These are phyloP conservation scores for Grosmannia clavigera DNA, from an alignment of 2,329 filamentous ascomycete genomes.

Conservation along the genomic window DNA sequence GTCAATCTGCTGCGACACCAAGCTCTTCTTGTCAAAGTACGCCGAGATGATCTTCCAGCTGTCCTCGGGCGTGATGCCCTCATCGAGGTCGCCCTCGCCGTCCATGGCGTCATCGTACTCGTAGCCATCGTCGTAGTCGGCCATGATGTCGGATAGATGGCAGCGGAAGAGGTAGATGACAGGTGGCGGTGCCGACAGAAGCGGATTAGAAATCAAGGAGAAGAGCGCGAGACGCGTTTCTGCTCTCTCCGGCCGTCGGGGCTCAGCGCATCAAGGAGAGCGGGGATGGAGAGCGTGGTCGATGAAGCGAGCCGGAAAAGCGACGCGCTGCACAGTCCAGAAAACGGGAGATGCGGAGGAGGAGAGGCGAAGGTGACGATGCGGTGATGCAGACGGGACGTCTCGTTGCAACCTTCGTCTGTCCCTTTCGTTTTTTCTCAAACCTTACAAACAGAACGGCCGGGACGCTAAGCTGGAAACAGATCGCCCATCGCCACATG, in stretches of 20 bases:
- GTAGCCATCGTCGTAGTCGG: constrained; percentile 43
- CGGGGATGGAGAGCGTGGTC: not conserved
- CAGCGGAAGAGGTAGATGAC: not conserved
- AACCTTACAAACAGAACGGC: not conserved
- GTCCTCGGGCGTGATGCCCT: constrained; percentile 84
- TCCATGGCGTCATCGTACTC: constrained; percentile 32
- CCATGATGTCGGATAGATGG: constrained; percentile 25
- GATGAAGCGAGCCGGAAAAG: not conserved
- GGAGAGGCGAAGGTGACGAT: not conserved
- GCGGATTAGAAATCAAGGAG: constrained; percentile 4
- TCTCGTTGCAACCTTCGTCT: not conserved
- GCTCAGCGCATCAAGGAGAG: constrained; percentile 10
- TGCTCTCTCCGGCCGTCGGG: constrained; percentile 4
- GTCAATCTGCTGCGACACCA: constrained; percentile 94
- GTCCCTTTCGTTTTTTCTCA: not conserved
- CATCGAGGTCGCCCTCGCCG: constrained; percentile 59
- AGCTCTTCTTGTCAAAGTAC: constrained; percentile 91
- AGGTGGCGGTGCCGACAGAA: not conserved
- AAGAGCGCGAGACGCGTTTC: constrained; percentile 11
- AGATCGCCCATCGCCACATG: not conserved
- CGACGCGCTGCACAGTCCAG: not conserved
- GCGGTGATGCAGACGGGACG: not conserved
- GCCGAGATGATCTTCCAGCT: constrained; percentile 97
- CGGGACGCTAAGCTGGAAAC: not conserved
- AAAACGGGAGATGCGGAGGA: not conserved